Evolutionary conservation across 1,284 basidiomycete genomes (phyloP).

Genomic region (Cerioporus squamosus): DNA sequence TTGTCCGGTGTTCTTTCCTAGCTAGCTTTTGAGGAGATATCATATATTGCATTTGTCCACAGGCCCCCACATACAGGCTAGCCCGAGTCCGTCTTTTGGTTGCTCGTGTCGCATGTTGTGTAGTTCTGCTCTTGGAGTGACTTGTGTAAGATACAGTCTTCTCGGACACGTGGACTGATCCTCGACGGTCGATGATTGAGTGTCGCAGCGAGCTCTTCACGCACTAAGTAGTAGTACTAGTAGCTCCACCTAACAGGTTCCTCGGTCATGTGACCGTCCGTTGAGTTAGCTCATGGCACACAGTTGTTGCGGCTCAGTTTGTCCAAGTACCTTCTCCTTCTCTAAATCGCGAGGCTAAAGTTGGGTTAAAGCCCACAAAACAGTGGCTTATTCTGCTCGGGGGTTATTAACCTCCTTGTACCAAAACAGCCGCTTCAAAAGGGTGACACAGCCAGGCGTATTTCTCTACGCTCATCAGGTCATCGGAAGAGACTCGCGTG

Average conservation of each 20-base stretch:
- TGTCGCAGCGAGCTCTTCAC: too few species aligned
- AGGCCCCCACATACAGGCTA: constrained; percentile 8
- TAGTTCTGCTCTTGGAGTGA: constrained; percentile 16
- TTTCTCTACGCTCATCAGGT: neutral
- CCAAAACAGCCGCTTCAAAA: neutral
- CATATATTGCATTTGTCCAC: constrained; percentile 28
- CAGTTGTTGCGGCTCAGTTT: too few species aligned
- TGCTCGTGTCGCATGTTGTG: constrained; percentile 16
- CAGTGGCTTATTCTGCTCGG: neutral
- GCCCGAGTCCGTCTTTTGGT: constrained; percentile 1
- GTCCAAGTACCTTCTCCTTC: neutral
- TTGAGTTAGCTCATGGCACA: too few species aligned
- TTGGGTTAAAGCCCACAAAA: constrained; percentile 1
- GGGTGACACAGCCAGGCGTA: neutral
- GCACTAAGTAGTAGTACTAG: too few species aligned
- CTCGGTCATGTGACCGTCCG: neutral
- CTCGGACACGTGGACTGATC: neutral
- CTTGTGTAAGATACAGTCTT: constrained; percentile 11
- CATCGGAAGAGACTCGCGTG: neutral
- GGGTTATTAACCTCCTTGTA: constrained; percentile 5
- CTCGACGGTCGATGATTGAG: neutral
- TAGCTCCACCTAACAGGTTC: too few species aligned
- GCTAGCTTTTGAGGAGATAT: constrained; percentile 27
- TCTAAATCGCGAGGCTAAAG: neutral
- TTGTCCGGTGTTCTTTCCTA: constrained; percentile 21